Conservation (phyloP, 352 stramenopile genomes). For the Phytophthora pinifolia region DNA sequence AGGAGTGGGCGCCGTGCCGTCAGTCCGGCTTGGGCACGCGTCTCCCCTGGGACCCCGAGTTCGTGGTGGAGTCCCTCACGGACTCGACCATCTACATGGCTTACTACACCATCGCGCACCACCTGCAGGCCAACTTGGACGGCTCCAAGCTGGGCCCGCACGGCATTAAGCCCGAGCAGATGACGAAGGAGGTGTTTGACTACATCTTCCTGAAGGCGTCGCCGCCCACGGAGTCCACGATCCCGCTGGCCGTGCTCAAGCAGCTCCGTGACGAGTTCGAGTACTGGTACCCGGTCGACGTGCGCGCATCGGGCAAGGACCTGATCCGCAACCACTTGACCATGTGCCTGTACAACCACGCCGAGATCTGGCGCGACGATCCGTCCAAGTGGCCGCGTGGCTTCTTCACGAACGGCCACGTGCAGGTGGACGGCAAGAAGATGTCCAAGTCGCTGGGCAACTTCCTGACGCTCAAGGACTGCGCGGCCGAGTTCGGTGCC, state of each 20-base stretch:
- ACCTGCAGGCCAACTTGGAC: slow-evolving; percentile 96
- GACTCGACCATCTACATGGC: slow-evolving; percentile 99
- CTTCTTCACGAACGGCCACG: slow-evolving; percentile 99
- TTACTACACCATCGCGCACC: slow-evolving; percentile 99
- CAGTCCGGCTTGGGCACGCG: slow-evolving; percentile 96
- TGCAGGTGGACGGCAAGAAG: slow-evolving; percentile 97
- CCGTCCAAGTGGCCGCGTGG: slow-evolving; percentile 96
- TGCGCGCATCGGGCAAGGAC: slow-evolving; percentile 96
- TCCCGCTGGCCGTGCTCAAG: slow-evolving; percentile 89
- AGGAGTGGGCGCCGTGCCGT: slow-evolving; percentile 99
- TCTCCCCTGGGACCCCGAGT: slow-evolving; percentile 98
- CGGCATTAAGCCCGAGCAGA: slow-evolving; percentile 79
- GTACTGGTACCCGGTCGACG: slow-evolving; percentile 99
- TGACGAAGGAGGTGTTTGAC: slow-evolving; percentile 98
- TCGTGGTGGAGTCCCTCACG: slow-evolving; percentile 99
- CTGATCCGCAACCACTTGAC: slow-evolving; percentile 99
- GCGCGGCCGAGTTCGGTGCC: slow-evolving; percentile 94
- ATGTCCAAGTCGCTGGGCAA: slow-evolving; percentile 99
- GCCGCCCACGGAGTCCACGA: slow-evolving; percentile 82
- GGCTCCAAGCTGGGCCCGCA: slow-evolving; percentile 89
- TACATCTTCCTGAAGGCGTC: slow-evolving; percentile 97
- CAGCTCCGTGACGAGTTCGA: slow-evolving; percentile 97
- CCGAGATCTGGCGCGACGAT: slow-evolving; percentile 98
- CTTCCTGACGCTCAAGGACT: slow-evolving; percentile 99
- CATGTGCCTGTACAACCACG: slow-evolving; percentile 99